Conservation (phyloP, 768 basidiomycete genomes). For the Collybia nuda region DNA sequence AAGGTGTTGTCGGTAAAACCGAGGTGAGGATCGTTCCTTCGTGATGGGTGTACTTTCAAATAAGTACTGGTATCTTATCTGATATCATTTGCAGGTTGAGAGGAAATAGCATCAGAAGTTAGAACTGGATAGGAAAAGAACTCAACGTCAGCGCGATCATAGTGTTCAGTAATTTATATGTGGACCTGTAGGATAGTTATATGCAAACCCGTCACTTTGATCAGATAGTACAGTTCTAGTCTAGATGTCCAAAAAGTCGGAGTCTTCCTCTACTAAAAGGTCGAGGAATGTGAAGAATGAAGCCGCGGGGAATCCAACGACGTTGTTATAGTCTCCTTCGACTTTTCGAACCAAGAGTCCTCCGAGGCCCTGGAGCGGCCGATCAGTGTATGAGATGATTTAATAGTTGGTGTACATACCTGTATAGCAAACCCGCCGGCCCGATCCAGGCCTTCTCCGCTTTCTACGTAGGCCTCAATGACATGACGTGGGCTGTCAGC, state of each 20-base stretch:
- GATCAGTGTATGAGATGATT: not conserved
- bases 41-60: too few species aligned
- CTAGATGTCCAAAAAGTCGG: conserved; percentile 62
- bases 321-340: conserved; percentile 88
- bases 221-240: too few species aligned
- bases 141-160: too few species aligned
- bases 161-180: too few species aligned
- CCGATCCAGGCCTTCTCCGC: conserved; percentile 81
- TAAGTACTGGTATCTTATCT: too few species aligned
- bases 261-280: conserved; percentile 69
- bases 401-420: conserved; percentile 37
- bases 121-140: too few species aligned
- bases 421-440: conserved; percentile 96
- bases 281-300: conserved; percentile 80
- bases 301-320: conserved; percentile 89
- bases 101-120: too few species aligned
- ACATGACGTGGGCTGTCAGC: conserved; percentile 57
- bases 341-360: conserved; percentile 80
- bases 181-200: too few species aligned
- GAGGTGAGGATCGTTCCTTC: too few species aligned
- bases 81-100: too few species aligned
- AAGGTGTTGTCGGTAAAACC: too few species aligned
- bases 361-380: conserved; percentile 63
- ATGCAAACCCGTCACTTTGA: not conserved
- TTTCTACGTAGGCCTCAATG: conserved; percentile 79